Base-by-base conservation (phyloP, 1,284 basidiomycete species). In the Earliella scabrosa region DNA sequence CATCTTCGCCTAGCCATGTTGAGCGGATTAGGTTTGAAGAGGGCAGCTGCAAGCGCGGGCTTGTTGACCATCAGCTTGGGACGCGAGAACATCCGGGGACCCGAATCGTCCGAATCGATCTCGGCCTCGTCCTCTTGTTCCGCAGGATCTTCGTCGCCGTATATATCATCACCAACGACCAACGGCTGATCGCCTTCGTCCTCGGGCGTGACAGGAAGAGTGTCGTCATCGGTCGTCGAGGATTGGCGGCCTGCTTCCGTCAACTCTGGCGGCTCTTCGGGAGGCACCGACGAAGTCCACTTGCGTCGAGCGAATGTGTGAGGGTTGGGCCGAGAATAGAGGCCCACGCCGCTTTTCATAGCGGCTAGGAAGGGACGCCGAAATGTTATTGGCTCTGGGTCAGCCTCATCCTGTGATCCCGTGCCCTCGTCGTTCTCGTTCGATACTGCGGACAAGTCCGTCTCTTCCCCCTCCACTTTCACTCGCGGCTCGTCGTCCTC, bases 1-100 rank as follows among this genome's bases (percentile, higher is more conserved):
- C 82, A 83, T 40, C 82, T 77, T 50, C 79, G 77, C 56, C 74
- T 76, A 11, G 82, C 81, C 59, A 82, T 77, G 65, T 79, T 81
- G 71, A 79, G 73, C 14, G 83, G 82, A 40, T 79, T 78, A 21
- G 82, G 82, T 57, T 77, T 80, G 67, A 77, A 76, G 73, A 69
- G 56, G 32, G 63, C 51, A 26, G 63, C 59, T 40, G 67, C 45
- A 56, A 63, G 59, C 26, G 58, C 38, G 20, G 57, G 44, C 46
- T 61, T 53, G 34, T 59, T n/a, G n/a, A n/a, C 45, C 46, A 57
- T 40, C 24, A 63, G 45, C 58, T 62, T 61, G 58, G 67, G 68
- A 61, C 51, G 60, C 60, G 50, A 64, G 49, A 64, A 60, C 79
- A 80, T 50, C 9, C 34, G 45, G 43, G 56, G 52, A n/a, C 47